phyloP scores from a whole-genome alignment of 352 stramenopile genomes.

The Phytophthora meadii region DNA sequence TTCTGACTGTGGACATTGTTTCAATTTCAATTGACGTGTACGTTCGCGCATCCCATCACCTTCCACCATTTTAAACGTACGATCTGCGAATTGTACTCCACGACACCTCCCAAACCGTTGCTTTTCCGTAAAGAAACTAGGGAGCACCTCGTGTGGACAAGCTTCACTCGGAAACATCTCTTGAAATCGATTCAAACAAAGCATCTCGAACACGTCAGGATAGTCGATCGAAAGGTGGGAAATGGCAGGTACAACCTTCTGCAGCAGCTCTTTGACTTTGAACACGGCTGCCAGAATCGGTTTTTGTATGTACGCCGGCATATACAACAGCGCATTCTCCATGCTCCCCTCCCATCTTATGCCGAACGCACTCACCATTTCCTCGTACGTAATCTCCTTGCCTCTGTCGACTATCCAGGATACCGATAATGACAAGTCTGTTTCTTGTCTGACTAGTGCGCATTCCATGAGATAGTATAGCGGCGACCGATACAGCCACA shows the following conservation, averaged over 20 bases:
- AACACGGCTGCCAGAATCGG: background rate
- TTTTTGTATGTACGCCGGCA: background rate
- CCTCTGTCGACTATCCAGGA: background rate
- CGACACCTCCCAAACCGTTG: background rate
- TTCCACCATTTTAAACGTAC: background rate
- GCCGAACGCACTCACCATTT: background rate
- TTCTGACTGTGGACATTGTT: background rate
- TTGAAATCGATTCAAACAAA: no score
- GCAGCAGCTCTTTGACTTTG: background rate
- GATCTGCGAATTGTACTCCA: background rate
- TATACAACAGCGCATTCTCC: background rate
- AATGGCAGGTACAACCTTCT: background rate
- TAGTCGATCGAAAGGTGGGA: background rate
- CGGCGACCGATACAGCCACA: no score
- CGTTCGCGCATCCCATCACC: background rate
- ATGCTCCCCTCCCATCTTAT: background rate
- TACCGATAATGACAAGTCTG: background rate
- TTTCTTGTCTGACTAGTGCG: background rate
- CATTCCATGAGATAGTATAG: background rate
- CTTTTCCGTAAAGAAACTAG: background rate
- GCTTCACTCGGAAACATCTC: background rate
- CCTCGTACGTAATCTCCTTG: background rate
- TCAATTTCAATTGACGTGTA: background rate
- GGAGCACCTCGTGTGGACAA: background rate
- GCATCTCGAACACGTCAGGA: background rate